Percentiles rank a stretch among this genome's conserved stretches.
Conservation (phyloP, 768 basidiomycete species). For the Pisolithus orientalis region DNA sequence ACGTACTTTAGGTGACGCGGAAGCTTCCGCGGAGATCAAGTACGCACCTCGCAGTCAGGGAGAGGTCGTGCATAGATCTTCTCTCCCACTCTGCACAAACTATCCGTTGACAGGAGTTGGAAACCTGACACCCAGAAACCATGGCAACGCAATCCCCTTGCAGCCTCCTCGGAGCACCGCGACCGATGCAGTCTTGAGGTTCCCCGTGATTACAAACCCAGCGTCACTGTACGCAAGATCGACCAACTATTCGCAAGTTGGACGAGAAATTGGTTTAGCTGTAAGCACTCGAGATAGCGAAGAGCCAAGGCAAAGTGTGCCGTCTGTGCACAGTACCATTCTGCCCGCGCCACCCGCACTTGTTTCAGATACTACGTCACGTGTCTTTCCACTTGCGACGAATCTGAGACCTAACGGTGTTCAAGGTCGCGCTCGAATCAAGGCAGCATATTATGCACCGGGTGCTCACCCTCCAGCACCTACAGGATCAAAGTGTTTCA, state of each 20-base stretch:
- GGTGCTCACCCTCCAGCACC: conserved; percentile 52
- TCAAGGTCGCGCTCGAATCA: conserved; percentile 61
- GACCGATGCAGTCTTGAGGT: conserved; percentile 34
- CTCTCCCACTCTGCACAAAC: not conserved
- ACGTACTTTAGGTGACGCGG: conserved; percentile 15
- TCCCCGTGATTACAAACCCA: conserved; percentile 32
- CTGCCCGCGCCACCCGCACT: conserved; percentile 13
- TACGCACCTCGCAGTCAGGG: conserved; percentile 4
- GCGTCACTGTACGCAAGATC: conserved; percentile 44
- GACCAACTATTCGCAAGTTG: conserved; percentile 25
- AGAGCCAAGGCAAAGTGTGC: conserved; percentile 33
- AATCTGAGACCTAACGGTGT: conserved; percentile 28
- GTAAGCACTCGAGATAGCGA: conserved; percentile 36
- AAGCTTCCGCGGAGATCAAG: conserved; percentile 4
- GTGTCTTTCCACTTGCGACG: conserved; percentile 34
- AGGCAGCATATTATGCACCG: conserved; percentile 60
- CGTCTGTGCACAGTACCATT: conserved; percentile 10
- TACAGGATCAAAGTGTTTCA: conserved; percentile 30
- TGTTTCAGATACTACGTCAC: not conserved
- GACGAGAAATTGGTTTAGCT: conserved; percentile 28
- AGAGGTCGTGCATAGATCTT: not conserved
- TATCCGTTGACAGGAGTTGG: conserved; percentile 22
- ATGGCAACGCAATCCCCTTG: conserved; percentile 22
- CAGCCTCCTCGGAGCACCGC: conserved; percentile 38
- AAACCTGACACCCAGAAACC: conserved; percentile 14